Evolutionary conservation across 305 asterid genomes (phyloP).

Genomic region (Fraxinus ornus): DNA sequence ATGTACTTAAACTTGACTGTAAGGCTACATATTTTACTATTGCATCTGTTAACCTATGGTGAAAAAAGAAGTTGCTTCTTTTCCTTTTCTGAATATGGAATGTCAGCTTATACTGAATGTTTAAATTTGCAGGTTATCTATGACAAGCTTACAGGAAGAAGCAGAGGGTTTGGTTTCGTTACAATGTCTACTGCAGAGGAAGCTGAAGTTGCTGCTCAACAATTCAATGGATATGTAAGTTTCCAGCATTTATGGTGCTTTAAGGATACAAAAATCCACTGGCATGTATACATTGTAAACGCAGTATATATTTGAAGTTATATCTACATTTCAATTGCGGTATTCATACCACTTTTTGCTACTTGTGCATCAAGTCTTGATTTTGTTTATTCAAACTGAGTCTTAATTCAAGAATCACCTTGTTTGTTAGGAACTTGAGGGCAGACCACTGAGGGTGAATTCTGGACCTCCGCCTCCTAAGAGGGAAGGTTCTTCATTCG

Average conservation of each 20-base stretch:
- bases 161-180: conserved; percentile 91
- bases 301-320: neutral
- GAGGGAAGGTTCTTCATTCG: conserved; percentile 36
- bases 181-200: conserved; percentile 73
- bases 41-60: neutral
- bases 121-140: conserved; percentile 67
- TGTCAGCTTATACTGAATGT: neutral
- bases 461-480: conserved; percentile 58
- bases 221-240: conserved; percentile 79
- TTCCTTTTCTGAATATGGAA: neutral
- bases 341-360: neutral
- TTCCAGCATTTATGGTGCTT: conserved; percentile 5
- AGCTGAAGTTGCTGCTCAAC: conserved; percentile 65
- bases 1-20: neutral
- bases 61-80: neutral
- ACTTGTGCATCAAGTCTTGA: neutral
- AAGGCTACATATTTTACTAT: neutral
- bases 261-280: neutral
- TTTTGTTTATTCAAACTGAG: conserved; percentile 3
- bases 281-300: neutral
- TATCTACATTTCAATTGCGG: neutral
- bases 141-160: conserved; percentile 74
- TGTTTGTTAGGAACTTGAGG: conserved; percentile 61
- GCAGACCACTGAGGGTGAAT: conserved; percentile 76
- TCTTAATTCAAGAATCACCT: neutral